Evolutionary conservation across 2,329 filamentous ascomycete genomes (phyloP), one percentile per base, ranked within the genome.

Genomic region (Calycina marina): DNA sequence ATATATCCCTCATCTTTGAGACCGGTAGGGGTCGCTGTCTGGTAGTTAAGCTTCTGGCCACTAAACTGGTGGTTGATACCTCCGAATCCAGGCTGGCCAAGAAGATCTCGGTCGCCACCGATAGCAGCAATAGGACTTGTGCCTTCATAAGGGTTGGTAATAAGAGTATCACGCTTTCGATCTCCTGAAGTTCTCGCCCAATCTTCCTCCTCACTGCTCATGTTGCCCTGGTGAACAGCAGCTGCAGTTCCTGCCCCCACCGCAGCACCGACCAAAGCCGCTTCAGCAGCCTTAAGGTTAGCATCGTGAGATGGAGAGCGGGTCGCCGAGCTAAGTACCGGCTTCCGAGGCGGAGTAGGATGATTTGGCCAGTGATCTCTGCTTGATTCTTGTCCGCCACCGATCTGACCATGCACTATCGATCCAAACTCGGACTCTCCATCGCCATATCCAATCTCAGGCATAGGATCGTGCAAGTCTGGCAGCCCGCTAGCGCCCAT

Each of bases 1-100:
- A 88, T 86, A 57, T 94, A 96, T 5, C 86, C 88, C 59, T 96
- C 88, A 50, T 94, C 83, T 53, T 76, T 81, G 37, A 67, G 64
- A 26, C 63, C 69, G 45, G 63, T 54, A 30, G 70, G 68, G 50
- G 75, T 65, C 54, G 70, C 58, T 31, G 35, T 27, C 24, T 40
- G 39, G 27, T 46, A 53, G 10, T 39, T 40, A 11, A 50, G 35
- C 28, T 49, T 49, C 5, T 38, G 33, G 14, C 57, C 53, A 34
- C 56, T 55, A 40, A 63, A 67, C 20, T 55, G 53, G 32, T 52
- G 49, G 25, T 56, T 51, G 8, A 53, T 50, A 29, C 51, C 56
- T 35, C 58, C 54, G 18, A 45, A 46, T 12, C 41, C 47, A 26
- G 42, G 25, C 32, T 45, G 48, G 18, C 51, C 48, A 5, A 72